Conservation (phyloP, 2,329 filamentous ascomycete genomes). For the Emmonsiellopsis sp. region DNA sequence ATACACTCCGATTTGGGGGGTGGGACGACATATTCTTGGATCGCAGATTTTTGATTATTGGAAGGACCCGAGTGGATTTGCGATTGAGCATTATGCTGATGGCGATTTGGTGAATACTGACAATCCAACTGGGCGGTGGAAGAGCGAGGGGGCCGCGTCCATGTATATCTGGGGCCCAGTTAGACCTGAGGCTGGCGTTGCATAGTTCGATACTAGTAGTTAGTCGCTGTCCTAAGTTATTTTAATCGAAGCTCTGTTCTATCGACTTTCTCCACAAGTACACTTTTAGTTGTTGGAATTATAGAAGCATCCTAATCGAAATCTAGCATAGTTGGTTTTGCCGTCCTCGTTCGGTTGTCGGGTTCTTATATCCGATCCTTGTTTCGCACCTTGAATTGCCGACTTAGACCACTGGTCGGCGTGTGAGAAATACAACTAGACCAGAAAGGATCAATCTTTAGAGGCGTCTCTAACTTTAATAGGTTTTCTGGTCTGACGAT, state of each 20-base stretch:
- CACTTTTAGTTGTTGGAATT: too few relatives aligned
- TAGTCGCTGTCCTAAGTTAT: background rate
- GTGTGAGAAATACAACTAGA: too few relatives aligned
- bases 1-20: slow-evolving; percentile 42
- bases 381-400: too few relatives aligned
- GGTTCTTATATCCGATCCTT: too few relatives aligned
- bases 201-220: background rate
- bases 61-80: slow-evolving; percentile 30
- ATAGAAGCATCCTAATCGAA: too few relatives aligned
- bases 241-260: background rate
- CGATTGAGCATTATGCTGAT: slow-evolving; percentile 40
- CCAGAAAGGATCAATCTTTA: too few relatives aligned
- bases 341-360: too few relatives aligned
- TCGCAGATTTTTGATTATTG: slow-evolving; percentile 47
- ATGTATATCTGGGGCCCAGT: slow-evolving; percentile 7
- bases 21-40: slow-evolving; percentile 44
- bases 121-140: slow-evolving; percentile 3
- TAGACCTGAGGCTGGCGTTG: slow-evolving; percentile 3
- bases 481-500: too few relatives aligned
- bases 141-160: slow-evolving; percentile 4
- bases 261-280: background rate
- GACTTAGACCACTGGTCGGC: too few relatives aligned
- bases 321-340: too few relatives aligned
- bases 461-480: too few relatives aligned
- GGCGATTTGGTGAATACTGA: slow-evolving; percentile 42